Percentiles rank a stretch among this genome's conserved stretches.
Evolutionary conservation across 2,329 filamentous ascomycete species (phyloP).

Genomic region (Phialocephala subalpina): DNA sequence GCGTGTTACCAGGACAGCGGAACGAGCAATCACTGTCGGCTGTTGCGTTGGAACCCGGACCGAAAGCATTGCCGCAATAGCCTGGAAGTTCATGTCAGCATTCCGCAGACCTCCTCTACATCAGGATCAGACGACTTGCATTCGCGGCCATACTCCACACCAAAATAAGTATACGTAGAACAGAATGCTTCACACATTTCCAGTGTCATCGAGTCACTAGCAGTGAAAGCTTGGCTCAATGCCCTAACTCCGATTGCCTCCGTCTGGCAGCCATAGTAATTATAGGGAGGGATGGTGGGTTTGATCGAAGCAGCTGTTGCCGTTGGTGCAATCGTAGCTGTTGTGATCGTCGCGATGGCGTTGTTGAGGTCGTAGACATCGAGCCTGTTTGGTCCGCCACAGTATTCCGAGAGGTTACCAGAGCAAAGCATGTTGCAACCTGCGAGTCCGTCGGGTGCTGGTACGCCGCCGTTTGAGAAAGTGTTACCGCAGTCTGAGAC

Average conservation of each 20-base stretch:
- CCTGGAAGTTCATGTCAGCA: conserved; percentile 12
- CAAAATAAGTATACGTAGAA: conserved; percentile 43
- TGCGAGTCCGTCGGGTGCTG: conserved; percentile 30
- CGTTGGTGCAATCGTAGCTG: conserved; percentile 22
- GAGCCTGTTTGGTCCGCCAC: conserved; percentile 35
- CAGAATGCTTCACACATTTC: conserved; percentile 37
- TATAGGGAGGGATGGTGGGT: conserved; percentile 27
- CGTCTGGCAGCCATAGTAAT: conserved; percentile 23
- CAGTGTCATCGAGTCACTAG: conserved; percentile 2
- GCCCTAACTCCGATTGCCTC: neutral
- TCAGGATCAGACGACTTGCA: conserved; percentile 35
- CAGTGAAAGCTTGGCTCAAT: neutral
- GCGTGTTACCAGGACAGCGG: conserved; percentile 30
- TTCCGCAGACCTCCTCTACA: neutral
- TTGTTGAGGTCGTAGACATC: conserved; percentile 37
- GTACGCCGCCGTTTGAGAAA: conserved; percentile 26
- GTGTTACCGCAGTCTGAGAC: conserved; percentile 30
- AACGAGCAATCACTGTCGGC: conserved; percentile 29
- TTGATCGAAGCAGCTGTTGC: conserved; percentile 21
- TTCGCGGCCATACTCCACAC: conserved; percentile 48
- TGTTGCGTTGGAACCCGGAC: conserved; percentile 21
- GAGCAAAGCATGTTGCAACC: conserved; percentile 41
- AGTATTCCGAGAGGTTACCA: conserved; percentile 40
- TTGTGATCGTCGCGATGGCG: conserved; percentile 17
- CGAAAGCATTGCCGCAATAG: conserved; percentile 53